A percentile compares a stretch with the other conserved stretches of the same genome.
These are phyloP conservation scores for Strobilomyces echinocephalus DNA, from an alignment of 768 basidiomycete species.

Conservation along the genomic window DNA sequence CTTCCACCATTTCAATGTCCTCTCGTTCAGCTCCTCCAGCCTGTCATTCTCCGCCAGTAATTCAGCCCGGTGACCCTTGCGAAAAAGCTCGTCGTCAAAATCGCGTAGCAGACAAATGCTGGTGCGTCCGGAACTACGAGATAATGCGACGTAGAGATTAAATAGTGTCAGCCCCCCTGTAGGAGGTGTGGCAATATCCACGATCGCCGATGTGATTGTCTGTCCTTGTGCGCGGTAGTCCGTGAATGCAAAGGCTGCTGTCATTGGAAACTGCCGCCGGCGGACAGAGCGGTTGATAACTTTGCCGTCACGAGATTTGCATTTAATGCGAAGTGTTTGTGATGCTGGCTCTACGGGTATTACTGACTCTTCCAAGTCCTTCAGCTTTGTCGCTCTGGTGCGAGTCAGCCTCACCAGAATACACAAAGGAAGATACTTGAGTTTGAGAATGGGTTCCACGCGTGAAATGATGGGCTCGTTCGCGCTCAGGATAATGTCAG, in stretches of 20 bases:
- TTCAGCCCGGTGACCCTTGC: neutral
- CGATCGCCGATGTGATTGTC: neutral
- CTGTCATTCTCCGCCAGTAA: neutral
- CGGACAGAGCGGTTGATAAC: neutral
- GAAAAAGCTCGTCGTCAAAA: neutral
- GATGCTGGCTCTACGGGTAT: too few species aligned
- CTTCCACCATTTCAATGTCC: neutral
- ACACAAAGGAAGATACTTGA: neutral
- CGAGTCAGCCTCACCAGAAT: too few species aligned
- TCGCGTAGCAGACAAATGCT: constrained; percentile 28
- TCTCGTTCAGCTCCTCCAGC: neutral
- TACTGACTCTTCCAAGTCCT: too few species aligned
- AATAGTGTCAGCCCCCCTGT: constrained; percentile 26
- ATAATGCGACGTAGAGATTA: constrained; percentile 40
- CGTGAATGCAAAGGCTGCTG: neutral
- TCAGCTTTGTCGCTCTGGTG: too few species aligned
- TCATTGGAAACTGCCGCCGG: neutral
- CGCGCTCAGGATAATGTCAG: neutral
- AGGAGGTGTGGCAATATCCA: neutral
- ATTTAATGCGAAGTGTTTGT: too few species aligned
- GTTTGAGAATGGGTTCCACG: too few species aligned
- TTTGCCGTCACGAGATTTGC: neutral
- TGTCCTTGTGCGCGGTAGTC: neutral
- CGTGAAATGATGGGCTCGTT: neutral
- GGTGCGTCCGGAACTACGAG: constrained; percentile 26